These are phyloP conservation scores for Tetradesmus obliquus DNA, from an alignment of 139 green algal species.

Conservation along the genomic window DNA sequence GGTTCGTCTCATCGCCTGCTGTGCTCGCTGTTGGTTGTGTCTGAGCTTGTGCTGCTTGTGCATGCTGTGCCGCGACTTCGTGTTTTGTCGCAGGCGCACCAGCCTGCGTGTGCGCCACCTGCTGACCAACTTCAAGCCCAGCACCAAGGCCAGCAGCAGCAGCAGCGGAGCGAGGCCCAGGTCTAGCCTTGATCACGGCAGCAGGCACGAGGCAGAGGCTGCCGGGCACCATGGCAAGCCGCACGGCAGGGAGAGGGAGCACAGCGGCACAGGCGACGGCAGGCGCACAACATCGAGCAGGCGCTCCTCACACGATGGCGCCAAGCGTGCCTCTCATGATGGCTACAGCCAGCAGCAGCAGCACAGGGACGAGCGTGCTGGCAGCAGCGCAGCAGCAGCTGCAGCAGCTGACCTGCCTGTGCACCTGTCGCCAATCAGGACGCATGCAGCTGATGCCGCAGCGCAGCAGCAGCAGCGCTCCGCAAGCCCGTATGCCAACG, in stretches of 20 bases:
- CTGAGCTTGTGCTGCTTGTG: not conserved
- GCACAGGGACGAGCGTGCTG: not conserved
- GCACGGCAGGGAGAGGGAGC: not conserved
- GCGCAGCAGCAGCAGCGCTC: not conserved
- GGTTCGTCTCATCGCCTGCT: not conserved
- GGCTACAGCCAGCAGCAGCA: not conserved
- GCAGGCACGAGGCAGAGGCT: not conserved
- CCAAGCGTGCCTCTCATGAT: not conserved
- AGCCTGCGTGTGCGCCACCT: constrained; percentile 48
- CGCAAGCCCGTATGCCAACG: not conserved
- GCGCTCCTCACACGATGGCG: not conserved
- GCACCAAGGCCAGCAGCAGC: not conserved
- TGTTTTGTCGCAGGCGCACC: constrained; percentile 32
- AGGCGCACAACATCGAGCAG: not conserved
- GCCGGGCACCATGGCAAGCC: not conserved
- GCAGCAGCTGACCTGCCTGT: constrained; percentile 7
- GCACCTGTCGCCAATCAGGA: constrained; percentile 19
- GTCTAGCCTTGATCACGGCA: not conserved
- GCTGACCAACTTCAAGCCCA: constrained; percentile 39
- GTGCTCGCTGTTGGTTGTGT: not conserved
- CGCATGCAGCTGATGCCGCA: not conserved
- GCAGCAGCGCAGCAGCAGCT: constrained; percentile 13
- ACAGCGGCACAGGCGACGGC: not conserved
- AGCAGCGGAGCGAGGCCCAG: not conserved
- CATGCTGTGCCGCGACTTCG: not conserved